Base-by-base conservation (phyloP, 2,329 filamentous ascomycete genomes). In the Stemphylium vesicarium region DNA sequence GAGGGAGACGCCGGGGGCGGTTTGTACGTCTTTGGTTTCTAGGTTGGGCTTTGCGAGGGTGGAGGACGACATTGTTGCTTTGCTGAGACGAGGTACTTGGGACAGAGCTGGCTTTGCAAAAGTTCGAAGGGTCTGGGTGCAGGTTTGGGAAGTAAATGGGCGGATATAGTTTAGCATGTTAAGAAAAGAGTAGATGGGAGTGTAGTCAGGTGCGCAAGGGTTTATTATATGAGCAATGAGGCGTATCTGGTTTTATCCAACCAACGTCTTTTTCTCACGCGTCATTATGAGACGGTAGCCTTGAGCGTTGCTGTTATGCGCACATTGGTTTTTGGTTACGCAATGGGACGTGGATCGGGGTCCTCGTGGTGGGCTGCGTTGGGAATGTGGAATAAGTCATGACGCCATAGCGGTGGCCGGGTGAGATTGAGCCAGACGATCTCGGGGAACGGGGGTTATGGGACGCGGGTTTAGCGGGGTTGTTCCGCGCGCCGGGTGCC, bases 1-100 rank as follows among this genome's bases (percentile, higher is more conserved):
- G 12, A 87, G 77, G 0, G 78, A 70, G 12, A 87, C 79, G 11
- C 84, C 84, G 0, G 80, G 62, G 0, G 77, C 79, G 9, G 81
- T 81, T 40, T 81, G 78, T 66, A 88, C 78, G 64, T 80, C 74
- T n/a, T 78, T 84, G 68, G 80, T 84, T 64, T 83, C 81, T 58
- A 87, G 82, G 39, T 79, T 78, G 53, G 80, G 70, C 26, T 49
- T 57, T 40, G 61, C 7, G 26, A 29, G 46, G 3, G 55, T 38
- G 4, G 44, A 59, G 3, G 69, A 67, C 3, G 74, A 72, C 73
- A 77, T 75, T 32, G 60, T 69, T 50, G 64, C 59, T 31, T 55
- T 52, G n/a, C 52, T 54, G 38, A 57, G 52, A 55, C 49, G 47
- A 3, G 58, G 50, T 22, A 62, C 46, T 35, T 45, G 53, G 8